phyloP scores from a whole-genome alignment of 2,329 filamentous ascomycete species.

The Acrocalymma vagum region DNA sequence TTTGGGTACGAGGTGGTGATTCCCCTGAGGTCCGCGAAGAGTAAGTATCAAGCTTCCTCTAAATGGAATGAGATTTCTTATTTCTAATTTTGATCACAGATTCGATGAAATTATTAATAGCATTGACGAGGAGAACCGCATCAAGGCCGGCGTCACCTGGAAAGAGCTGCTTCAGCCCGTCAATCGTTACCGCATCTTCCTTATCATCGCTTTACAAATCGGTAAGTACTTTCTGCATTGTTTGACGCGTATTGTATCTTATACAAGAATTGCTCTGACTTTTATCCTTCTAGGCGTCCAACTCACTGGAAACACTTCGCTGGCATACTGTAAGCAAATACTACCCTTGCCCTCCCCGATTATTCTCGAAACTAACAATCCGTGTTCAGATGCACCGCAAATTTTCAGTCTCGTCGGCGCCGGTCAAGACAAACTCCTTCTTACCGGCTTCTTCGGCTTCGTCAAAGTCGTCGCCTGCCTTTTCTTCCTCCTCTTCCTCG shows the following conservation, averaged over 20 bases:
- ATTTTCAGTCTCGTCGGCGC: constrained; percentile 8
- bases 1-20: constrained; percentile 61
- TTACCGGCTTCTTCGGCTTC: constrained; percentile 11
- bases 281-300: too few relatives aligned
- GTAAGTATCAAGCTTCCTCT: too few relatives aligned
- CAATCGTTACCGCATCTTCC: constrained; percentile 9
- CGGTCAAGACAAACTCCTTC: constrained; percentile 1
- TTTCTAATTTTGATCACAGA: too few relatives aligned
- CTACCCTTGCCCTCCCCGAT: too few relatives aligned
- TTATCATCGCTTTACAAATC: too few relatives aligned
- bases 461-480: constrained; percentile 9
- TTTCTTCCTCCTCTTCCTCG: constrained; percentile 12
- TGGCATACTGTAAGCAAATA: too few relatives aligned
- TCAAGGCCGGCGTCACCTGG: constrained; percentile 7
- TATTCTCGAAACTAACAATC: too few relatives aligned
- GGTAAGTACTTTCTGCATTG: too few relatives aligned
- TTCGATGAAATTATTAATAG: constrained; percentile 7
- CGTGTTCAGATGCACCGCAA: constrained; percentile 10
- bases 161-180: constrained; percentile 6
- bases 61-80: too few relatives aligned
- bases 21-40: constrained; percentile 1
- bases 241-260: too few relatives aligned
- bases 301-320: too few relatives aligned
- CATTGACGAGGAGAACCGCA: constrained; percentile 7
- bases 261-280: too few relatives aligned